Conservation (phyloP, 345 rosid genomes). For the Mercurialis annua region DNA sequence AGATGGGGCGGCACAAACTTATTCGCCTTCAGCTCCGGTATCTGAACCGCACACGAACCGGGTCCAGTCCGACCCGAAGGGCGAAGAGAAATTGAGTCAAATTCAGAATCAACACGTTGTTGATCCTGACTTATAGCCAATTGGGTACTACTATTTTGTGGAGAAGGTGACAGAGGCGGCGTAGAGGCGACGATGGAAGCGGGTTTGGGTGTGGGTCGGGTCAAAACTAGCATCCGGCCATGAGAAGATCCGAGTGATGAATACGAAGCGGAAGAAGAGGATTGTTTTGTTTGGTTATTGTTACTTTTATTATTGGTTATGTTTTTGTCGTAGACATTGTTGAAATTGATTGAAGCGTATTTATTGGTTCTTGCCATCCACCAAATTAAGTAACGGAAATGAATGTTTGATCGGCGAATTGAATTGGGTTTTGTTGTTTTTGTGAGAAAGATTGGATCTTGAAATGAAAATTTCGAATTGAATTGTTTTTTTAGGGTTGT, state of each 20-base stretch:
- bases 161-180: constrained; percentile 24
- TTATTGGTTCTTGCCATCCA: constrained; percentile 89
- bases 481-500: neutral
- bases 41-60: neutral
- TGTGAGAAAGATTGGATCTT: neutral
- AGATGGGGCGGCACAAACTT: constrained; percentile 93
- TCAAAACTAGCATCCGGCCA: constrained; percentile 91
- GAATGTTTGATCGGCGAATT: neutral
- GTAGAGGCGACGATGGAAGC: constrained; percentile 20
- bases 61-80: constrained; percentile 23
- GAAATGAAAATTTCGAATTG: neutral
- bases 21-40: constrained; percentile 18
- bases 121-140: constrained; percentile 2
- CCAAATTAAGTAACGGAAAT: constrained; percentile 12
- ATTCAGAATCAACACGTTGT: constrained; percentile 1
- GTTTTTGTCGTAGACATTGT: constrained; percentile 60
- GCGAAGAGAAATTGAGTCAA: constrained; percentile 20
- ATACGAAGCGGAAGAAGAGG: constrained; percentile 18
- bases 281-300: constrained; percentile 16
- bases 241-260: constrained; percentile 40
- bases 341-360: constrained; percentile 68
- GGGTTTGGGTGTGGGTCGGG: constrained; percentile 62
- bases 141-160: constrained; percentile 10
- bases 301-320: constrained; percentile 20
- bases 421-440: neutral